A percentile compares a stretch with the other conserved stretches of the same genome.
Conservation (phyloP, 2,329 filamentous ascomycete species). For the Xylariaceae sp. region DNA sequence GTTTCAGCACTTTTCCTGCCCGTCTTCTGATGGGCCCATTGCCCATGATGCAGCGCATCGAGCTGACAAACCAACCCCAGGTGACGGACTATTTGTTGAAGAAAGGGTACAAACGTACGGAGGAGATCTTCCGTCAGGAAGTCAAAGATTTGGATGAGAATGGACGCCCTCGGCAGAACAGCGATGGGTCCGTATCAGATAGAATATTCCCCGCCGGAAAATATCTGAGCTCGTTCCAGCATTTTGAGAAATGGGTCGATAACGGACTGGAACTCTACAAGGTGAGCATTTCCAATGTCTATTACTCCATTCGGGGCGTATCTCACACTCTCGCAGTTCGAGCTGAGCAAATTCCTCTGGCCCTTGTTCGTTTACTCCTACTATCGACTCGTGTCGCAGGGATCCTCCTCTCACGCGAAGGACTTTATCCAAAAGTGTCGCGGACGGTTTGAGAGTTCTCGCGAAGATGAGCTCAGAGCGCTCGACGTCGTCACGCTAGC, state of each 20-base stretch:
- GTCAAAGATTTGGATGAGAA: constrained; percentile 77
- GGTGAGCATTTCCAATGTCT: constrained; percentile 39
- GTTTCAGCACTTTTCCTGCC: too few relatives aligned
- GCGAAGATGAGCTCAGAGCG: constrained; percentile 71
- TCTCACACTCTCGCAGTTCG: constrained; percentile 53
- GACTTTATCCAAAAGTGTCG: constrained; percentile 67
- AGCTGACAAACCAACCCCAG: constrained; percentile 33
- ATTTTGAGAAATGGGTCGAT: constrained; percentile 79
- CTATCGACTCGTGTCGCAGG: constrained; percentile 68
- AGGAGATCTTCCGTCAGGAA: constrained; percentile 87
- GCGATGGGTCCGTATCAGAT: constrained; percentile 62
- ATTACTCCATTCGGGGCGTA: background rate
- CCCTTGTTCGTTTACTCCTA: constrained; percentile 92
- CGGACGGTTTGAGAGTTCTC: constrained; percentile 65
- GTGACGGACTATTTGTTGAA: constrained; percentile 94
- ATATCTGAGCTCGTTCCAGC: constrained; percentile 68
- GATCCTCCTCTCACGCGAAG: constrained; percentile 66
- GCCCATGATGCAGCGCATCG: too few relatives aligned
- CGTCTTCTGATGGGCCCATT: too few relatives aligned
- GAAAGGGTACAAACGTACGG: constrained; percentile 87
- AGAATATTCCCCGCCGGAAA: constrained; percentile 46
- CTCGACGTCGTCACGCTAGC: constrained; percentile 71
- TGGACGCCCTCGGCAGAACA: constrained; percentile 64
- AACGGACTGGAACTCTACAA: constrained; percentile 94
- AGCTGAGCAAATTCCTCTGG: constrained; percentile 84